Evolutionary conservation across 129 eudicot species (phyloP).

Genomic region (Escallonia rubra): DNA sequence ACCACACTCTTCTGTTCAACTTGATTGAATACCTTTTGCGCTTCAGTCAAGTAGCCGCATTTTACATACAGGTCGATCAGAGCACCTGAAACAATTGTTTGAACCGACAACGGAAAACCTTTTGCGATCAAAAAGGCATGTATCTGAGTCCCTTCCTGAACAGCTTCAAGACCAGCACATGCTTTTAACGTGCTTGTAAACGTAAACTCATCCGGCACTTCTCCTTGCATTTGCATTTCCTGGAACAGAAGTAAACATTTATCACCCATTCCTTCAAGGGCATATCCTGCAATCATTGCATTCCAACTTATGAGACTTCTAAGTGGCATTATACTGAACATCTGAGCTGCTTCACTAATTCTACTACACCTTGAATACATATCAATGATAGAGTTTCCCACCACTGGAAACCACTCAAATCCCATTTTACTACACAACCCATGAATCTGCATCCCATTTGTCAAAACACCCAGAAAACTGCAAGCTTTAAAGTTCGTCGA

Average conservation of each 20-base stretch:
- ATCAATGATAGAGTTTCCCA: constrained; percentile 75
- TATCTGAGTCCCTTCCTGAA: constrained; percentile 52
- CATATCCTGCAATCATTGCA: constrained; percentile 64
- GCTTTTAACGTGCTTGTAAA: constrained; percentile 71
- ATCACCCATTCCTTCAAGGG: constrained; percentile 27
- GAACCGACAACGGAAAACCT: constrained; percentile 31
- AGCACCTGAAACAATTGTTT: constrained; percentile 57
- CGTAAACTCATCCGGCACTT: constrained; percentile 60
- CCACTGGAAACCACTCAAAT: constrained; percentile 47
- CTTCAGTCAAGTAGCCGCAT: constrained; percentile 53
- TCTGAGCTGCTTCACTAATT: constrained; percentile 33
- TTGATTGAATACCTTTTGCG: constrained; percentile 43
- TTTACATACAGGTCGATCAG: constrained; percentile 70
- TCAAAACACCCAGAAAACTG: constrained; percentile 37
- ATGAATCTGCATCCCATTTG: constrained; percentile 75
- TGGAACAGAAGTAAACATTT: constrained; percentile 36
- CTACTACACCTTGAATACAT: constrained; percentile 79
- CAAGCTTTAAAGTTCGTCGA: constrained; percentile 67
- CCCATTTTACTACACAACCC: constrained; percentile 58
- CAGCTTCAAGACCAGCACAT: constrained; percentile 44
- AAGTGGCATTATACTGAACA: constrained; percentile 42
- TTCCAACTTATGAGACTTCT: constrained; percentile 66
- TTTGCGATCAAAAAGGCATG: constrained; percentile 43
- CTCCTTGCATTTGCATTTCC: constrained; percentile 52
- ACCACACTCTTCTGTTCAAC: constrained; percentile 47